These are phyloP conservation scores for Quaeritorhiza haematococci DNA, from an alignment of 371 early-diverging fungal species.

Conservation along the genomic window DNA sequence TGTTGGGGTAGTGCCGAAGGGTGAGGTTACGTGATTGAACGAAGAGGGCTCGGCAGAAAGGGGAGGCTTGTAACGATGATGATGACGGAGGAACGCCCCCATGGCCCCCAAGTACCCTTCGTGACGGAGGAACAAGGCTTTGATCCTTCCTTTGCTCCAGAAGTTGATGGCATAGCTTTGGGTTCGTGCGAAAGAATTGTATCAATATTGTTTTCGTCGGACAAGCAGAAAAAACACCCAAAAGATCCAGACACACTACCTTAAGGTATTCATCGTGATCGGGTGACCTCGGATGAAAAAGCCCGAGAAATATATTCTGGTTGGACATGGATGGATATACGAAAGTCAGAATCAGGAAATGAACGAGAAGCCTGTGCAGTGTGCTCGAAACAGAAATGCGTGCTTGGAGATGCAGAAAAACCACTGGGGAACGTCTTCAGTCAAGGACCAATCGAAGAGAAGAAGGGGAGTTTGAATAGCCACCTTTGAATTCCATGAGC, in stretches of 20 bases:
- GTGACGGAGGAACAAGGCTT: constrained; percentile 90
- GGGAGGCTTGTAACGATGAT: too few species aligned
- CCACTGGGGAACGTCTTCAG: too few species aligned
- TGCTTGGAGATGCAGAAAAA: too few species aligned
- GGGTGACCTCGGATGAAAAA: constrained; percentile 93
- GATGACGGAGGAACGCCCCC: constrained; percentile 66
- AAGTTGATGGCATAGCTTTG: constrained; percentile 82
- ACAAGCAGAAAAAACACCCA: too few species aligned
- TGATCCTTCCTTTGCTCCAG: constrained; percentile 93
- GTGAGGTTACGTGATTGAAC: background rate
- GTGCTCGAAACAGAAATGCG: too few species aligned
- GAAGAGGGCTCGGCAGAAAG: background rate
- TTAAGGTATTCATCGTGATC: constrained; percentile 93
- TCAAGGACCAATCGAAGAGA: background rate
- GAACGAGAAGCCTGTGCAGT: constrained; percentile 1
- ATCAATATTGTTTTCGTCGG: too few species aligned
- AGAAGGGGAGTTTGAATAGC: background rate
- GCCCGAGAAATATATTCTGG: constrained; percentile 91
- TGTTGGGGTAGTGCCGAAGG: background rate
- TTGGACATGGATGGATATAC: too few species aligned
- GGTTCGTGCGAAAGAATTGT: background rate
- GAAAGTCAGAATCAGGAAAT: constrained; percentile 3
- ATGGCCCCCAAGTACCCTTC: constrained; percentile 95
- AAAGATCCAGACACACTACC: constrained; percentile 24
- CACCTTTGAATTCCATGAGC: constrained; percentile 74